Base-by-base conservation (phyloP, 805 yeast species). In the Crinitomyces ghanaensis region DNA sequence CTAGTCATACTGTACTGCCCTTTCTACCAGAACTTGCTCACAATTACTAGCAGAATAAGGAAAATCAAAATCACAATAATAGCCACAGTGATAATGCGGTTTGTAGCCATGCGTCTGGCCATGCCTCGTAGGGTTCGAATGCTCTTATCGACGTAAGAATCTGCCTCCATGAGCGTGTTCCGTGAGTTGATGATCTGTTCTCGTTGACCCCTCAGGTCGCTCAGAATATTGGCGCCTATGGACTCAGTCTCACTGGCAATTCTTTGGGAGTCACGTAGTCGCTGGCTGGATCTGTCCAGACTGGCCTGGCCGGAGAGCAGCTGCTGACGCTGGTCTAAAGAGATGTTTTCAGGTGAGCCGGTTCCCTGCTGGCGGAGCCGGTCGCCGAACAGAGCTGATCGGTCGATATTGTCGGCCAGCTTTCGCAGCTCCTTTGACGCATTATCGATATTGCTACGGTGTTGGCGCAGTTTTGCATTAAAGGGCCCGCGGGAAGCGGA, bases 201-300 rank as follows among this genome's bases (percentile, higher is more conserved):
- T 38, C 98, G 66, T 60, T 91, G 98, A 17, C 94, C 77, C 40
- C 95, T 68, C 44, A 91, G 63, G 53, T 88, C 95, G 47, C 74
- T 75, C 59, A 91, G 68, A 33, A 91, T 91, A 43, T 80, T 78
- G 9, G 95, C 83, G 2, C 98, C 98, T 33, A 91, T 74, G 20
- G 68, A 66, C 57, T 91, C 98, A 0, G 98, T 85, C 46, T 91
- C 98, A 33, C 80, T 63, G 5, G 97, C 98, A 2, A 85, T 66
- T 45, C 96, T 68, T 42, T 88, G 93, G 14, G 91, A 78, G 30
- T 91, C 96, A 39, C 78, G 68, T 30, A 91, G 65, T 46, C 95
- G 69, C 41, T 86, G 88, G 2, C 84, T 70, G 1, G 93, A 72
- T 43, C 91, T 67, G 44, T 83, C 94, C 38, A 91, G 65, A 3